Base-by-base conservation (phyloP, 2,329 filamentous ascomycete genomes). In the Epichloe bromicola region DNA sequence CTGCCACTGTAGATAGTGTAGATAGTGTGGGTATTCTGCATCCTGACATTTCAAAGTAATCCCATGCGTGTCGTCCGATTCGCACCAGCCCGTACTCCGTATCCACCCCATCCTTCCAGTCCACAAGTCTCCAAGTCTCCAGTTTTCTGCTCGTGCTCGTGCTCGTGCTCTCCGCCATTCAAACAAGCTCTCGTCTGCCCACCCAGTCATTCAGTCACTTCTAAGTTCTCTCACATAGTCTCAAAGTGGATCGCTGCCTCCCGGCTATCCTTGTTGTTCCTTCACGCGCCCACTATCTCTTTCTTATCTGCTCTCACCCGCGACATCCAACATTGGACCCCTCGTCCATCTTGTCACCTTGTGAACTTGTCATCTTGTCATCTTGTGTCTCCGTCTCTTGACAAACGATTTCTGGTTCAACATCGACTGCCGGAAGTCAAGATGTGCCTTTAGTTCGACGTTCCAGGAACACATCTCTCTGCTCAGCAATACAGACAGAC, bases 271-370 rank as follows among this genome's bases (percentile, higher is more conserved):
- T 30, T 10, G 15, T 43, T 19, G 19, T n/a, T 23, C 17, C 19
- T 20, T 30, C 20, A 44, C 26, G 42, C 30, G 30, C 30, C 30
- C 30, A 15, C 33, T 37, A 41, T 41, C 48, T 49, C 15, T 26
- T 30, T 30, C 48, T 49, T 49, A 49, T 49, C 48, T 49, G 39
- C 40, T 39, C 15, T 49, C 39, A n/a, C 12, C 39, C 17, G 38
- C 30, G 12, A 49, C 39, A 49, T 43, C 33, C 30, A 30, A 4
- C 26, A 30, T 10, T 30, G 26, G 39, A 49, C 30, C 39, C 47
- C 47, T 43, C 39, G 39, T 49, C 47, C 23, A 26, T 26, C 23
- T 26, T 26, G 23, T 26, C 23, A 7, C 6, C 23, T 26, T 7
- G 6, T 26, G 2, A 26, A 0, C 23, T 23, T 23, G 2, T 26